Conservation (phyloP, 2,329 filamentous ascomycete species). For the Fusarium napiforme region DNA sequence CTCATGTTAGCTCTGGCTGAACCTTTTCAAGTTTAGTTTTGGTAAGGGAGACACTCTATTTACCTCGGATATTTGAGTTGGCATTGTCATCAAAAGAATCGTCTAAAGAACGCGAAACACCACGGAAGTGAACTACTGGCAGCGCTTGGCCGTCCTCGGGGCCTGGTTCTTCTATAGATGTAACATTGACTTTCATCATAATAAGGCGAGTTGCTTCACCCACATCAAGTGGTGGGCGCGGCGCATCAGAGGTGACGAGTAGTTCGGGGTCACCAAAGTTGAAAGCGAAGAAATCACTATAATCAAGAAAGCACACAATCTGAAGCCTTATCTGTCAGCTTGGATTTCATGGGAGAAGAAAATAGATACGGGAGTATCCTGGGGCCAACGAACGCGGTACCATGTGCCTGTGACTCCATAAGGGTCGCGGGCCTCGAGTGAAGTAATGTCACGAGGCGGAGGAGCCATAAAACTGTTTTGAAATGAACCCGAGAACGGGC, state of each 20-base stretch:
- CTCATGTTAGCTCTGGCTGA: conserved; percentile 25
- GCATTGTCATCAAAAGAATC: conserved; percentile 75
- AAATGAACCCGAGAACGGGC: conserved; percentile 67
- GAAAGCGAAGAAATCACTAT: conserved; percentile 76
- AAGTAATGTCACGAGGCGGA: conserved; percentile 49
- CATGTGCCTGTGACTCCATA: conserved; percentile 78
- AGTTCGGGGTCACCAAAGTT: conserved; percentile 69
- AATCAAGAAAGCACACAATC: conserved; percentile 68
- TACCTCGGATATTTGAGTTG: conserved; percentile 73
- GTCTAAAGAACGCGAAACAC: conserved; percentile 70
- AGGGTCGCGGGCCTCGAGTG: conserved; percentile 69
- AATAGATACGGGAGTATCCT: not conserved
- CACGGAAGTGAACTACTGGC: conserved; percentile 76
- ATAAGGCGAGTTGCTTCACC: conserved; percentile 78
- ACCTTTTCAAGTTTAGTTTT: not conserved
- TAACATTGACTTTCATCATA: conserved; percentile 72
- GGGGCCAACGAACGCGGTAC: conserved; percentile 65
- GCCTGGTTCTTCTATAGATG: conserved; percentile 67
- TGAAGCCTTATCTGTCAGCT: conserved; percentile 40
- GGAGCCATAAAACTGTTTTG: conserved; percentile 59
- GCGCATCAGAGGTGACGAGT: conserved; percentile 54
- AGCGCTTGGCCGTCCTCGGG: conserved; percentile 65
- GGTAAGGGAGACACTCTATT: conserved; percentile 33
- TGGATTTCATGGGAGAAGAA: not conserved
- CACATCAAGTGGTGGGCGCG: conserved; percentile 64